Base-by-base conservation (phyloP, 2,329 filamentous ascomycete species). In the Xylaria sp. region DNA sequence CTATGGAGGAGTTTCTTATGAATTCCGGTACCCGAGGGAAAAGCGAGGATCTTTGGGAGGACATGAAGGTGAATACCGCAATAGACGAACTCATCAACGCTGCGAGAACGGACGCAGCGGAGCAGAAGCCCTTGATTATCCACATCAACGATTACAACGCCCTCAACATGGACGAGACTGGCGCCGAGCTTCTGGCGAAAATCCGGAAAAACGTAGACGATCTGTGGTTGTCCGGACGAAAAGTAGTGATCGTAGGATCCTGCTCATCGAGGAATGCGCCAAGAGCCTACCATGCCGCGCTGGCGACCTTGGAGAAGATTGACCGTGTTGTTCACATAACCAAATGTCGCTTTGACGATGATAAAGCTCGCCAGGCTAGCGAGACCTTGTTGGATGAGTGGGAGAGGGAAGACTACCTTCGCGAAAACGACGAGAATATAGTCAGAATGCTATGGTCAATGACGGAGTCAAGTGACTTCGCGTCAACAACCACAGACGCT, bases 91-190 rank as follows among this genome's bases (percentile, higher is more conserved):
- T 89, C n/a, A 73, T 86, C 30, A 73, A 75, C 50, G 76, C 80
- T 2, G 76, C 79, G 3, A 74, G 80, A 30, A 64, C 72, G 18
- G 66, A 72, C 4, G 62, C 65, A 34, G 52, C 65, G 5, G 68
- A 70, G 66, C 70, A 68, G 70, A 79, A 72, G 19, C 80, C 79
- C 23, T 80, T 92, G 6, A 86, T 97, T 59, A 79, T 95, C 46
- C 91, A 91, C 67, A 76, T 96, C 10, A 84, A 89, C 70, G 91
- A 97, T 71, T 89, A 91, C 68, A 85, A 89, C 56, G 90, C 95
- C 64, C 79, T 99, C 7, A 84, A 82, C 67, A 82, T 83, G 69
- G 87, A 89, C 4, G 85, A 91, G 59, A 64, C 57, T 19, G 91
- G 91, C 9, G 79, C 83, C 1, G 80, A 83, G 19, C 82, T 97